Base-by-base conservation (phyloP, 441 rosid species). In the Breynia disticha region DNA sequence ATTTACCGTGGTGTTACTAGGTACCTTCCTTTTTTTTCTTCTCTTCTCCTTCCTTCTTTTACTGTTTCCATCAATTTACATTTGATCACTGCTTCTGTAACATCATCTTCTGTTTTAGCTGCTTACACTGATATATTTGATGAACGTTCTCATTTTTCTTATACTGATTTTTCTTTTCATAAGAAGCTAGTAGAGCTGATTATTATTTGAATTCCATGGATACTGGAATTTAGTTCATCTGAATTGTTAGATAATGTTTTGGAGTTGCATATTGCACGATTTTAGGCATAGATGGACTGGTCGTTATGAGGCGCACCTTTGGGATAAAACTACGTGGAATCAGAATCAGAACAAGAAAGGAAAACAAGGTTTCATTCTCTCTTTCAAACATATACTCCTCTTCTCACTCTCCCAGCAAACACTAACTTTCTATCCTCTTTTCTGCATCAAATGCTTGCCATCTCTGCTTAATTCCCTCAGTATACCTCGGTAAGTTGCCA, bases 321-420 rank as follows among this genome's bases (percentile, higher is more conserved):
- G 96, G 98, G 96, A 90, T 60, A 90, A 85, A 73, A 77, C 72
- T 65, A 84, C 93, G 4, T 90, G 98, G 96, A 90, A 90, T 63
- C 77, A 76, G 69, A 75, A 79, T 68, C 96, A 90, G 71, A 87
- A 80, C 74, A 90, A 90, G 74, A 86, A 83, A 67, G 89, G 91
- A 64, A 72, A 77, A 69, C 95, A 86, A 84, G 98, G 97, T 83
- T 18, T 55, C 14, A 15, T n/a, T n/a, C 14, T 49, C 35, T 58
- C 63, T 54, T 50, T 19, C 32, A 2, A 24, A 24, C 32, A 24
- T 24, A 24, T 24, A 7, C 32, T 24, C 32, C 3, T 24, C 3
- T 24, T 24, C 32, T 24, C n/a, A n/a, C n/a, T n/a, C n/a, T n/a
- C n/a, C n/a, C n/a, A 55, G 48, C 80, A 81, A 74, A 79, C 55